Evolutionary conservation across 1,284 basidiomycete genomes (phyloP), one percentile per base, ranked within the genome.

Genomic region (Takashimella koratensis): DNA sequence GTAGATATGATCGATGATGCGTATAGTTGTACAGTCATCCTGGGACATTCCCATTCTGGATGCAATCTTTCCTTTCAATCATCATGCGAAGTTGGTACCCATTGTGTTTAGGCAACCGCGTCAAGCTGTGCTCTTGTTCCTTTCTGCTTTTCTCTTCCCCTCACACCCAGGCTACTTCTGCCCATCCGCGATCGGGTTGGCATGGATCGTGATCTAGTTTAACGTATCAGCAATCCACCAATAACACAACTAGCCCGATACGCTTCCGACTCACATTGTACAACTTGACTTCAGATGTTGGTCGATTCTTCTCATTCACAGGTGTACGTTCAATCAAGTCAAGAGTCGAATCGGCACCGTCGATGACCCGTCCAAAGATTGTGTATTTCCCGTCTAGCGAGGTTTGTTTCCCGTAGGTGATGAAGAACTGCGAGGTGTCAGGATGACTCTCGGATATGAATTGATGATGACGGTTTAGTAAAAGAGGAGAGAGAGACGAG

Each of bases 341-440:
- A 41, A 97, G 78, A 1, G 92, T 89, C 5, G 87, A 84, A 70
- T 97, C 92, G 12, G 83, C 83, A 16, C 93, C 93, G 69, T 97
- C 93, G 63, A 97, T 97, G n/a, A 97, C 91, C 48, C 79, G 80
- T n/a, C 91, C 93, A 62, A 97, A 86, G 58, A 97, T 95, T 4
- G 90, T 91, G 78, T 96, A 95, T 75, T 96, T 96, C 53, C 86
- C 86, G 71, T 97, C 92, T 21, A 97, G 82, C 68, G 95, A 92
- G 1, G 88, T 77, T 67, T 96, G 92, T 69, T 96, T 96, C 0
- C 86, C 79, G 70, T 95, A 97, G 2, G 91, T 87, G 70, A 97
- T 85, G 77, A 96, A 95, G 78, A 96, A 95, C 76, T 95, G 30
- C 10, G 30, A 36, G 30, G 30, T 36, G 8, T 36, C 8, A 36